These are phyloP conservation scores for Panicum miliaceum DNA, from an alignment of 176 grass and related monocot species.

Conservation along the genomic window DNA sequence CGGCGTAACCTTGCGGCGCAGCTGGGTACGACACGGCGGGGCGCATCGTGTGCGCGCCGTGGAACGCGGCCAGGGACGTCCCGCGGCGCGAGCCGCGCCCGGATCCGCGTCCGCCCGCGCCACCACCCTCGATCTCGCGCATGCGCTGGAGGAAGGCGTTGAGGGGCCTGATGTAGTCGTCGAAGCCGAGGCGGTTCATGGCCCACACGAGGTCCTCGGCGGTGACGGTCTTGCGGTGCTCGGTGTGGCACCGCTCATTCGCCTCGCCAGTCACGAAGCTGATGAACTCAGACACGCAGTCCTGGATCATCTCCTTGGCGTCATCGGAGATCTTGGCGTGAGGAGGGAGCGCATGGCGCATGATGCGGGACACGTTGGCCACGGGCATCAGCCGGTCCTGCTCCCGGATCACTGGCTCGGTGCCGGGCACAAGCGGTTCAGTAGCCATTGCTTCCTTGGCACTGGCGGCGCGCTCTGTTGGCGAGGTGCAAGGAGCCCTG, in stretches of 20 bases:
- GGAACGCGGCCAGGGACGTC: not conserved
- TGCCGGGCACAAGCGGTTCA: not conserved
- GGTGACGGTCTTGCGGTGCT: conserved; percentile 84
- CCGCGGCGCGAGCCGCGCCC: not conserved
- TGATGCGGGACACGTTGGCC: conserved; percentile 74
- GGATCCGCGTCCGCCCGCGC: not conserved
- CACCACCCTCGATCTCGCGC: conserved; percentile 49
- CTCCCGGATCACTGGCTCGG: conserved; percentile 36
- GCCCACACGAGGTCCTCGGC: conserved; percentile 81
- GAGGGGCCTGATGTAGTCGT: conserved; percentile 62
- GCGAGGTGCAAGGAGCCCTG: not conserved
- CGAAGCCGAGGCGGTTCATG: conserved; percentile 70
- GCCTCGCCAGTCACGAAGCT: conserved; percentile 82
- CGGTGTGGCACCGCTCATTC: conserved; percentile 65
- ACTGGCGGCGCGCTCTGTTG: not conserved
- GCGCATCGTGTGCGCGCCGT: not conserved
- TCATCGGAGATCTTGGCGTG: conserved; percentile 83
- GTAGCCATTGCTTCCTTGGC: not conserved
- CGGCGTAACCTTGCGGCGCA: not conserved
- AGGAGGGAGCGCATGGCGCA: conserved; percentile 59
- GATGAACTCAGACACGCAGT: conserved; percentile 89
- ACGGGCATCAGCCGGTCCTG: conserved; percentile 75
- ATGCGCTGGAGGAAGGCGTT: conserved; percentile 47
- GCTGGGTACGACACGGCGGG: not conserved
- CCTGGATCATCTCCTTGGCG: conserved; percentile 72